A percentile compares a stretch with the other conserved stretches of the same genome.
Evolutionary conservation across 768 basidiomycete genomes (phyloP).

Genomic region (Termitomyces sp.): DNA sequence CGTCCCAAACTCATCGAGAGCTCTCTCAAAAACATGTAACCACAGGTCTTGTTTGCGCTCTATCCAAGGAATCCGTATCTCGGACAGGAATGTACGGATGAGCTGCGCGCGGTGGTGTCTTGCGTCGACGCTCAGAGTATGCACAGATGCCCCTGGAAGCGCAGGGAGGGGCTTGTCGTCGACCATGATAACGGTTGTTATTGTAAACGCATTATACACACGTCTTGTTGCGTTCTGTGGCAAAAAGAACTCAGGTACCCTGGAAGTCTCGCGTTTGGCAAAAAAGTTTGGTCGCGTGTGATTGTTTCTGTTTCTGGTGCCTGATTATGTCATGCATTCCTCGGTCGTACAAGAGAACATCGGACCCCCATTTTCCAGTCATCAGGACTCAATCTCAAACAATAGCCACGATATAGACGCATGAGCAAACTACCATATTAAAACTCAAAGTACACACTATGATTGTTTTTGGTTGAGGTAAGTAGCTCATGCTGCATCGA

Average conservation of each 20-base stretch:
- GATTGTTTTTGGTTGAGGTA: too few relatives aligned
- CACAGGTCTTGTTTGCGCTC: conserved; percentile 32
- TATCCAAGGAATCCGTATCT: conserved; percentile 25
- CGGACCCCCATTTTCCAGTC: too few relatives aligned
- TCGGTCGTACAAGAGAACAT: too few relatives aligned
- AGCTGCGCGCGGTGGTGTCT: conserved; percentile 34
- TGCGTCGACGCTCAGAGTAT: conserved; percentile 21
- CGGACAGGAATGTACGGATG: conserved; percentile 33
- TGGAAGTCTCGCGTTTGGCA: too few relatives aligned
- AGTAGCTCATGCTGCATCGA: too few relatives aligned
- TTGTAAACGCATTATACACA: not conserved
- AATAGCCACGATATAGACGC: too few relatives aligned
- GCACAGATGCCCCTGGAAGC: conserved; percentile 26
- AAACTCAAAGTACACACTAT: too few relatives aligned
- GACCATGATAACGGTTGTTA: conserved; percentile 15
- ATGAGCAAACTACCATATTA: too few relatives aligned
- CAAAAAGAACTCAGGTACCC: not conserved
- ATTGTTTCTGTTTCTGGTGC: too few relatives aligned
- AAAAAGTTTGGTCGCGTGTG: too few relatives aligned
- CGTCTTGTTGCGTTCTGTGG: not conserved
- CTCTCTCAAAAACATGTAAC: conserved; percentile 39
- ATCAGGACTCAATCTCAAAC: too few relatives aligned
- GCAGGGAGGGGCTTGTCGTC: conserved; percentile 32
- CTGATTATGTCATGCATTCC: too few relatives aligned
- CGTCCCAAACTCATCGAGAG: conserved; percentile 38